Evolutionary conservation across 129 eudicot species (phyloP), one percentile per base, ranked within the genome.

Genomic region (Calendula officinalis): DNA sequence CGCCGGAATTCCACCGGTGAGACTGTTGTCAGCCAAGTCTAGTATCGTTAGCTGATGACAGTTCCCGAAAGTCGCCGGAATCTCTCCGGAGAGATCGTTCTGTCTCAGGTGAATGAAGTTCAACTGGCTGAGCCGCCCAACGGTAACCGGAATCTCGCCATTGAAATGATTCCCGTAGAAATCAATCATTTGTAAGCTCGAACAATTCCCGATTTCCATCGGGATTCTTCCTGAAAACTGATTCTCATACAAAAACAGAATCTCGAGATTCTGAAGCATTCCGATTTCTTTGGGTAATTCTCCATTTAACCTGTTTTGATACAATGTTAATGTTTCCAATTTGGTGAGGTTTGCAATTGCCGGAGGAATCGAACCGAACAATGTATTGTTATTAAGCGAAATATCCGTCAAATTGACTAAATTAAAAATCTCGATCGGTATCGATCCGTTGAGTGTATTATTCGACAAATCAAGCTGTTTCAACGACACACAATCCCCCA

Each of bases 151-250:
- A 30, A 90, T 81, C 30, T 68, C 56, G 36, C 97, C 95, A 0
- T 56, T 56, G 68, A 90, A 90, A 30, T 73, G 85, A 55, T 90
- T 90, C 16, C 97, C 97, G 14, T 34, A 90, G 60, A 90, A 86
- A 80, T 90, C 97, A 48, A 86, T 46, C 97, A 85, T 84, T 53
- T 84, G 95, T 75, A 90, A 67, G 66, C 87, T 75, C 10, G 97
- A 83, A 57, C 97, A 90, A 77, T 90, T 86, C 17, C 92, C 92
- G 30, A 90, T 84, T 75, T 90, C 97, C 71, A 74, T 8, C 7
- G 97, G 97, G n/a, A 90, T 90, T 33, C 76, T 83, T 33, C 97
- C 95, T 0, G 97, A 79, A 1, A 90, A 61, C 55, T 84, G 87
- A 69, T 84, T 90, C 48, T 86, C 89, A 41, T 90, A 90, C 14